Conservation (phyloP, 2,329 filamentous ascomycete species). For the Sarocladiaceae sp. region DNA sequence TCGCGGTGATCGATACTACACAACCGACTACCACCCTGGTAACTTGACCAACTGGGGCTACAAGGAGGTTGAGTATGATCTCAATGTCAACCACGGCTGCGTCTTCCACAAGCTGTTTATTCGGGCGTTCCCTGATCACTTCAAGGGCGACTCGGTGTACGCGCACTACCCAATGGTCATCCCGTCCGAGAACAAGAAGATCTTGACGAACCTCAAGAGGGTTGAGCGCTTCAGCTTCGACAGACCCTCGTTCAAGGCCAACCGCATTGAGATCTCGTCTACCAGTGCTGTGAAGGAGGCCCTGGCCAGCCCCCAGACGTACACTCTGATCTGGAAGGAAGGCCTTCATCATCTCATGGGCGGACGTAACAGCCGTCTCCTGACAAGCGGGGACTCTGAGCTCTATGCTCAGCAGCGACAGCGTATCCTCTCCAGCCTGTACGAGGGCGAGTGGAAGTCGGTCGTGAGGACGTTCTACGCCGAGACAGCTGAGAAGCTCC, state of each 20-base stretch:
- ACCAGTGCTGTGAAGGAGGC: conserved; percentile 57
- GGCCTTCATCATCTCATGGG: conserved; percentile 59
- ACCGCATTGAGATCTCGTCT: conserved; percentile 51
- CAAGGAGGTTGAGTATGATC: conserved; percentile 66
- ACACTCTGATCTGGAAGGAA: conserved; percentile 59
- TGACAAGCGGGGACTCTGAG: conserved; percentile 46
- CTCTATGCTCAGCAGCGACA: conserved; percentile 44
- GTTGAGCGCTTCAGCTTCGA: conserved; percentile 65
- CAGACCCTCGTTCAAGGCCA: conserved; percentile 45
- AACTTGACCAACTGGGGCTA: conserved; percentile 81
- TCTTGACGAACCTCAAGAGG: conserved; percentile 61
- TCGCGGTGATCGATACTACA: conserved; percentile 73
- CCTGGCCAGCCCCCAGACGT: conserved; percentile 53
- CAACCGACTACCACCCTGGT: conserved; percentile 66
- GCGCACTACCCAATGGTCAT: conserved; percentile 71
- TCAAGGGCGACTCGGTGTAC: conserved; percentile 71
- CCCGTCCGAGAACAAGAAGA: conserved; percentile 65
- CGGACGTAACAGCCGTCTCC: conserved; percentile 44
- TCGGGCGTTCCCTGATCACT: conserved; percentile 73
- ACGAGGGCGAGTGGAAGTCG: conserved; percentile 50
- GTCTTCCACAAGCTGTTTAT: conserved; percentile 81
- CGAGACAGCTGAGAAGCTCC: conserved; percentile 52
- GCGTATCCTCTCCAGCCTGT: conserved; percentile 51
- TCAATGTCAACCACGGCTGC: conserved; percentile 70
- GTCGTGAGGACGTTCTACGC: conserved; percentile 63